Evolutionary conservation across 2,329 filamentous ascomycete species (phyloP), one percentile per base, ranked within the genome.

Genomic region (Escovopsis sp.): DNA sequence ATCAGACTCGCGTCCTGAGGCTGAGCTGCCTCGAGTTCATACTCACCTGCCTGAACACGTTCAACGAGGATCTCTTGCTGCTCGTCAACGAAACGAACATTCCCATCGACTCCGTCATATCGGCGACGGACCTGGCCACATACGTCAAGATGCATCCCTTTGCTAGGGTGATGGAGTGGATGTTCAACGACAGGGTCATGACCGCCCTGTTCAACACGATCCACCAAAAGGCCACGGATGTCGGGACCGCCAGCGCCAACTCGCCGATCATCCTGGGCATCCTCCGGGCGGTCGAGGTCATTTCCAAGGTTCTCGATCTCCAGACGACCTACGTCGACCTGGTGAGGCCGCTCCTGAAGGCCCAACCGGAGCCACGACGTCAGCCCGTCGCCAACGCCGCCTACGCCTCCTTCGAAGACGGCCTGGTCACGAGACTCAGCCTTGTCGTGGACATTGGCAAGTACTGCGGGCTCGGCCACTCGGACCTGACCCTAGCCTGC

Each of bases 81-180:
- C 77, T 95, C 52, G 82, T 84, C 34, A 93, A 86, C 57, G 75
- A 82, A 54, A 83, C 85, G 2, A 82, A 74, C 46, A 69, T 93
- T 28, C 68, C 75, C 26, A 78, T 94, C 12, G 87, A 95, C 57
- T 65, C 73, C 9, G 75, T 82, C 12, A 85, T 94, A 49, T 73
- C 73, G 36, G 73, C 85, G 4, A 82, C 80, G 3, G 83, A 84
- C 43, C 68, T 96, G 4, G 76, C 79, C 40, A 73, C 75, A 6
- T 99, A 98, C 57, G 78, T 91, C 45, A 77, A 79, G 23, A 73
- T 94, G 42, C 93, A 98, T 62, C 89, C 93, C 0, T 98, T 96
- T 55, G 80, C 85, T 3, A 78, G 93, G 45, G 81, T 94, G 12
- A 95, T 96, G 84, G 91, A 98, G 57, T 96, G 91, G 87, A 76